phyloP scores from a whole-genome alignment of 768 basidiomycete species.

The Dioszegia crocea region DNA sequence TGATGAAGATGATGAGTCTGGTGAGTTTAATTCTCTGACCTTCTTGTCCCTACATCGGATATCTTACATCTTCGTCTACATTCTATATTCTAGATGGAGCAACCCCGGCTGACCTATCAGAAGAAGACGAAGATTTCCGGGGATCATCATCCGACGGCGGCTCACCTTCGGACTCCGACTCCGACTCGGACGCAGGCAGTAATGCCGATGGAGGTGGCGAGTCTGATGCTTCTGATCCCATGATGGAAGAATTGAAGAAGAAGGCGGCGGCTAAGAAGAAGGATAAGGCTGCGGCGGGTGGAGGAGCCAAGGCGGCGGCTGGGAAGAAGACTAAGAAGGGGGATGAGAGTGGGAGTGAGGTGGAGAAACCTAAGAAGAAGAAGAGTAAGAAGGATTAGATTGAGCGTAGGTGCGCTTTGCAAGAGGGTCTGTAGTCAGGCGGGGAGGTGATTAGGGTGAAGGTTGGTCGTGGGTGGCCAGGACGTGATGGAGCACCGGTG shows the following conservation, averaged over 20 bases:
- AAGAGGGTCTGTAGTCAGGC: too few species aligned
- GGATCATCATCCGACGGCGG: slow-evolving; percentile 79
- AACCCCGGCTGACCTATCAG: background rate
- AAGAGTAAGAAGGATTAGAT: slow-evolving; percentile 6
- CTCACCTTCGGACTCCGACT: slow-evolving; percentile 75
- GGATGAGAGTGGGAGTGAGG: slow-evolving; percentile 12
- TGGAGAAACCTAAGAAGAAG: slow-evolving; percentile 12
- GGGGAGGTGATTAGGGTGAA: too few species aligned
- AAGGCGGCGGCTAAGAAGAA: slow-evolving; percentile 36
- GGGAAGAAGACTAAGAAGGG: slow-evolving; percentile 45
- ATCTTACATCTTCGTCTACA: too few species aligned
- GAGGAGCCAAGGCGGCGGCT: slow-evolving; percentile 34
- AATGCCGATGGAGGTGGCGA: slow-evolving; percentile 23
- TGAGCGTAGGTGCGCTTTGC: too few species aligned
- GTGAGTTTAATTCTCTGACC: slow-evolving; percentile 12
- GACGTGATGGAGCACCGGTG: too few species aligned
- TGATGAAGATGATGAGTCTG: slow-evolving; percentile 53
- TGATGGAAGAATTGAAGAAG: slow-evolving; percentile 47
- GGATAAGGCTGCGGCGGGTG: slow-evolving; percentile 11
- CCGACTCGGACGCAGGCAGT: slow-evolving; percentile 57
- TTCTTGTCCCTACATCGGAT: background rate
- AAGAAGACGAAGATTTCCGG: slow-evolving; percentile 83
- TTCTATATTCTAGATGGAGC: slow-evolving; percentile 3
- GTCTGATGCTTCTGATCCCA: slow-evolving; percentile 39
- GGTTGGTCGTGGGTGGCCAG: too few species aligned